These are phyloP conservation scores for Mucuna pruriens DNA, from an alignment of 306 rosid genomes.

Conservation along the genomic window DNA sequence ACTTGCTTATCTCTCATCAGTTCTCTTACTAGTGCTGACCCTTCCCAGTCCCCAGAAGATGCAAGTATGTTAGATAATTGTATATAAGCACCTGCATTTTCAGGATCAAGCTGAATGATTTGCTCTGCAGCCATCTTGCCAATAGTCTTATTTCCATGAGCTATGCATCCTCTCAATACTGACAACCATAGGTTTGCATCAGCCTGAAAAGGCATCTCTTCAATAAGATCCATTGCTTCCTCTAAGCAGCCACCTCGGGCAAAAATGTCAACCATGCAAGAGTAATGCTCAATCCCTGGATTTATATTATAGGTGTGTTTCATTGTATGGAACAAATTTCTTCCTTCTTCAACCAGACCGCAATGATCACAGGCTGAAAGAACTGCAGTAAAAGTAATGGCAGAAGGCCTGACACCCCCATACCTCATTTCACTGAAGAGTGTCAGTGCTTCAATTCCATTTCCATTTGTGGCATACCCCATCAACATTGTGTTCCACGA, in stretches of 20 bases:
- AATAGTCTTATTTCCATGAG: slow-evolving; percentile 56
- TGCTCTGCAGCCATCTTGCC: slow-evolving; percentile 66
- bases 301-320: slow-evolving; percentile 52
- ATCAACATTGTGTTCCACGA: slow-evolving; percentile 83
- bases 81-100: slow-evolving; percentile 67
- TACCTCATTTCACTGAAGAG: slow-evolving; percentile 66
- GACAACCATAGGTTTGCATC: slow-evolving; percentile 73
- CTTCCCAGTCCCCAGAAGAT: slow-evolving; percentile 76
- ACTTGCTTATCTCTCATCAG: slow-evolving; percentile 58
- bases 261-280: slow-evolving; percentile 76
- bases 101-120: slow-evolving; percentile 67
- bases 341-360: slow-evolving; percentile 78
- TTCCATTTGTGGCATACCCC: slow-evolving; percentile 88
- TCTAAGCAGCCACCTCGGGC: slow-evolving; percentile 67
- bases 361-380: slow-evolving; percentile 81
- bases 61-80: slow-evolving; percentile 77
- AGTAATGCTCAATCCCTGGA: slow-evolving; percentile 68
- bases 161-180: slow-evolving; percentile 73
- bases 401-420: slow-evolving; percentile 60
- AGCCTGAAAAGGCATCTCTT: slow-evolving; percentile 67
- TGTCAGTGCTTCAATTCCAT: slow-evolving; percentile 66
- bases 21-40: slow-evolving; percentile 64
- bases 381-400: slow-evolving; percentile 66
- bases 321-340: slow-evolving; percentile 62
- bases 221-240: slow-evolving; percentile 65